Evolutionary conservation across 176 grass and related monocot species (phyloP).

Genomic region (Alopecurus myosuroides): DNA sequence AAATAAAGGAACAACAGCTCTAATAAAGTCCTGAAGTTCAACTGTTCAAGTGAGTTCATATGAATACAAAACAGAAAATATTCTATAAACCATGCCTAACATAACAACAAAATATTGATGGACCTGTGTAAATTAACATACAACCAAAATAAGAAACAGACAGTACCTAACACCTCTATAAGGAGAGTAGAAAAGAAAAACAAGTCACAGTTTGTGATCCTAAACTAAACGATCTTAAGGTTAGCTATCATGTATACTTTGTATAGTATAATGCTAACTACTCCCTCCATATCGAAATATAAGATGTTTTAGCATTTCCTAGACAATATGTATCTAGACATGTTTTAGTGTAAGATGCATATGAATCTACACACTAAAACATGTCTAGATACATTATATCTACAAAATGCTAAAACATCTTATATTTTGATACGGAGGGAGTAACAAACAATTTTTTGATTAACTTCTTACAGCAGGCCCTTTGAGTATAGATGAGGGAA

Average conservation of each 20-base stretch:
- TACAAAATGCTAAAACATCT: too few species aligned
- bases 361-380: too few species aligned
- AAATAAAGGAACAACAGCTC: neutral
- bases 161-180: neutral
- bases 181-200: neutral
- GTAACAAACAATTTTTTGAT: neutral
- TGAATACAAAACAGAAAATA: neutral
- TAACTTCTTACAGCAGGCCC: conserved; percentile 61
- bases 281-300: too few species aligned
- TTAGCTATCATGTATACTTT: neutral
- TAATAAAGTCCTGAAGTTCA: conserved; percentile 3
- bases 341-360: too few species aligned
- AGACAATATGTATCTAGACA: too few species aligned
- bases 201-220: neutral
- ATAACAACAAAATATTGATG: conserved; percentile 4
- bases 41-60: neutral
- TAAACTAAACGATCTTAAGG: conserved; percentile 10
- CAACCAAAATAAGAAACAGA: conserved; percentile 20
- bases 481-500: conserved; percentile 62
- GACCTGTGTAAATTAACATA: neutral
- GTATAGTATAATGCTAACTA: too few species aligned
- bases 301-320: too few species aligned
- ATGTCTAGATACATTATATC: too few species aligned
- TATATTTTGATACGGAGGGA: too few species aligned
- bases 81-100: conserved; percentile 4